Evolutionary conservation across 108 stramenopile genomes (phyloP).

Genomic region (Conticribra weissflogii): DNA sequence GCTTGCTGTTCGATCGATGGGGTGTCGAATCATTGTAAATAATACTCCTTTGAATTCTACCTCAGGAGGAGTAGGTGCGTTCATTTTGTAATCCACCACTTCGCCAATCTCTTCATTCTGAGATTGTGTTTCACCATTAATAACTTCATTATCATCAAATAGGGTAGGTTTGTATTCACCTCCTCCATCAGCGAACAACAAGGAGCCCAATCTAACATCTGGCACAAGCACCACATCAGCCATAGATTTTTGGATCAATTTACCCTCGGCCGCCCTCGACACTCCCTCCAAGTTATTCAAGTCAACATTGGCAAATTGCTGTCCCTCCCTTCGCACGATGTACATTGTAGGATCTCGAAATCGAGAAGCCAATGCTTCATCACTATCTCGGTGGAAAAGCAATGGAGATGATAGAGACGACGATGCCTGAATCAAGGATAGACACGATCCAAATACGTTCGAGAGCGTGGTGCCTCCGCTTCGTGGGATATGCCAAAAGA

Average conservation of each 20-base stretch:
- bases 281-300: slow-evolving; percentile 39
- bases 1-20: slow-evolving; percentile 44
- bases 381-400: slow-evolving; percentile 21
- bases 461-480: slow-evolving; percentile 34
- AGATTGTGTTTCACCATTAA: background rate
- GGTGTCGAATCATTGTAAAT: slow-evolving; percentile 51
- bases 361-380: slow-evolving; percentile 16
- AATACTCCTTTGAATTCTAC: slow-evolving; percentile 32
- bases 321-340: slow-evolving; percentile 24
- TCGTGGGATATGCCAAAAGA: slow-evolving; percentile 44
- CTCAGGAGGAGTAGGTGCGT: background rate
- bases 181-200: slow-evolving; percentile 21
- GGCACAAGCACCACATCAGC: slow-evolving; percentile 39
- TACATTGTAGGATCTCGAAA: slow-evolving; percentile 31
- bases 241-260: slow-evolving; percentile 22
- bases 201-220: slow-evolving; percentile 29
- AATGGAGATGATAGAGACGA: slow-evolving; percentile 36
- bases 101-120: background rate
- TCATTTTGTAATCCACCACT: background rate
- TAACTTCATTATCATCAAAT: background rate
- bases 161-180: background rate
- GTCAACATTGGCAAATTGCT: slow-evolving; percentile 48
- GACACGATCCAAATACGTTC: slow-evolving; percentile 21
- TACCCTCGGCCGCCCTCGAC: slow-evolving; percentile 27
- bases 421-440: slow-evolving; percentile 26